Conservation (phyloP, 2,329 filamentous ascomycete genomes). For the Fusarium lateritium region DNA sequence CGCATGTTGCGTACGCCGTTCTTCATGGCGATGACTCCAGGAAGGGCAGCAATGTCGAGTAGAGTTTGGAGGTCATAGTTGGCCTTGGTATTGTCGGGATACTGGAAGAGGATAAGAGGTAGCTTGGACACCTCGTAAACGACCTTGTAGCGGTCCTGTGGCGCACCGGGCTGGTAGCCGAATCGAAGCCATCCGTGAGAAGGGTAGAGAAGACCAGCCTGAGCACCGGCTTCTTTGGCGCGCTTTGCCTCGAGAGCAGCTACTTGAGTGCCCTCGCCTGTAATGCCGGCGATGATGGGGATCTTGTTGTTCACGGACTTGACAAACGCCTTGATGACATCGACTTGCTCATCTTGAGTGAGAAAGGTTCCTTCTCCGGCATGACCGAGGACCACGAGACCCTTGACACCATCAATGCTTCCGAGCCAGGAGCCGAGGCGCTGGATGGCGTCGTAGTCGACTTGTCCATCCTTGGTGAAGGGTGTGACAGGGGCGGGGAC, state of each 20-base stretch:
- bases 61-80: conserved; percentile 67
- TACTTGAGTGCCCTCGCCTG: conserved; percentile 66
- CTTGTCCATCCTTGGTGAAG: conserved; percentile 62
- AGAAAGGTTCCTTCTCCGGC: conserved; percentile 69
- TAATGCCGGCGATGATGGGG: conserved; percentile 68
- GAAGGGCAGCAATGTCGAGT: conserved; percentile 66
- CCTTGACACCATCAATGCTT: conserved; percentile 65
- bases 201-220: conserved; percentile 66
- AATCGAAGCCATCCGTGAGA: conserved; percentile 70
- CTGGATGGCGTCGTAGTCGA: conserved; percentile 68
- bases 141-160: conserved; percentile 65
- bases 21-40: conserved; percentile 70
- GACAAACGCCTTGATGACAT: conserved; percentile 67
- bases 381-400: conserved; percentile 68
- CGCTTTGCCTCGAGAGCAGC: conserved; percentile 66
- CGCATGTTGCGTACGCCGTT: conserved; percentile 70
- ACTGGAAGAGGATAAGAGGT: conserved; percentile 68
- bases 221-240: conserved; percentile 65
- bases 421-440: conserved; percentile 68
- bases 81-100: conserved; percentile 67
- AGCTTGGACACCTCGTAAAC: conserved; percentile 65
- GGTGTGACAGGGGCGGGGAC: conserved; percentile 67
- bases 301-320: conserved; percentile 65
- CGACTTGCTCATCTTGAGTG: conserved; percentile 63
- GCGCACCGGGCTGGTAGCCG: conserved; percentile 66